Conservation (phyloP, 768 basidiomycete genomes). For the Lactarius indigo region DNA sequence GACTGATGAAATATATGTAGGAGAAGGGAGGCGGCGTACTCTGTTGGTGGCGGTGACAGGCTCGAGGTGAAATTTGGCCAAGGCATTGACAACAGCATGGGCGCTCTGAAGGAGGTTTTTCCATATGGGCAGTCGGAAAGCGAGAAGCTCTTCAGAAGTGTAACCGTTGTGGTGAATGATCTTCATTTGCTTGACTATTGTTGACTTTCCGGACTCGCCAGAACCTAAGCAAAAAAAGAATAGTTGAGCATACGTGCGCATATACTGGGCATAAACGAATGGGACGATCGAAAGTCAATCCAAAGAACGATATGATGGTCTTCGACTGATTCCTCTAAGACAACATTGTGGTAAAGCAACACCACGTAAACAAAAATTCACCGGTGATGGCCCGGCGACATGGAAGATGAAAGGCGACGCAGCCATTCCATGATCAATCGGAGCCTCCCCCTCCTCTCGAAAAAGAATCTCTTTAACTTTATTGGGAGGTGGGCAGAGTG, state of each 20-base stretch:
- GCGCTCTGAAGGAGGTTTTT: conserved; percentile 85
- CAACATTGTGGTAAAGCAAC: not conserved
- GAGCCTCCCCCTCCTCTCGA: too few species aligned
- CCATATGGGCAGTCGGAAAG: conserved; percentile 74
- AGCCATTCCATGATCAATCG: too few species aligned
- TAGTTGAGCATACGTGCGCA: conserved; percentile 3
- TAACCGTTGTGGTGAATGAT: conserved; percentile 94
- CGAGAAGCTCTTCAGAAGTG: conserved; percentile 66
- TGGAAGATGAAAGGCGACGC: too few species aligned
- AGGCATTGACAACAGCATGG: conserved; percentile 78
- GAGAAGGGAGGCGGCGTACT: conserved; percentile 31
- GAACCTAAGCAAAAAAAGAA: conserved; percentile 56
- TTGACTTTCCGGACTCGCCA: conserved; percentile 92
- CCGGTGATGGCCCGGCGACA: too few species aligned
- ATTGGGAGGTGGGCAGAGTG: too few species aligned
- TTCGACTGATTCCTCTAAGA: too few species aligned
- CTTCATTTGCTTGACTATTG: conserved; percentile 98
- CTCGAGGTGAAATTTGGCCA: conserved; percentile 83
- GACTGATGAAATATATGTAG: conserved; percentile 23
- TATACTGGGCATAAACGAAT: conserved; percentile 5
- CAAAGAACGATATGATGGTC: too few species aligned
- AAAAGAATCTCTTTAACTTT: too few species aligned
- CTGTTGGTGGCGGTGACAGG: conserved; percentile 66
- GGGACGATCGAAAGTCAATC: not conserved
- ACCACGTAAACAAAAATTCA: not conserved